Evolutionary conservation across 345 rosid genomes (phyloP), one percentile per base, ranked within the genome.

Genomic region (Dovyalis caffra): DNA sequence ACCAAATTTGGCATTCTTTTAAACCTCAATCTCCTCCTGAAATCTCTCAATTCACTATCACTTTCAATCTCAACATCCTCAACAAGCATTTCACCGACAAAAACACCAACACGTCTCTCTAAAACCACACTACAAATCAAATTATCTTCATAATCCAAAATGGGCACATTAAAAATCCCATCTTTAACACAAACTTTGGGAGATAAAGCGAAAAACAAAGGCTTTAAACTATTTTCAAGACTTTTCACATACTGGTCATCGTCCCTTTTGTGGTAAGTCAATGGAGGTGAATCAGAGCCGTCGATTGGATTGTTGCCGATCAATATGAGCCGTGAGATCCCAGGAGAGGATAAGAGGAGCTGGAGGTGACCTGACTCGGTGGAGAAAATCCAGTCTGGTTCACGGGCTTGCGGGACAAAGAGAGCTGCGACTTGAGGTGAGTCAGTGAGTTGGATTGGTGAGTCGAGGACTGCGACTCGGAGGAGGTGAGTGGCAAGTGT

Each of bases 361-460:
- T 92, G 93, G 77, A 91, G 85, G 70, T 91, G 98, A 70, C 99
- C 98, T 9, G 86, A 71, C 78, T 95, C 97, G n/a, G 97, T 88
- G 82, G 91, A 87, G 87, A 91, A 95, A 68, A 90, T 69, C 97
- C 97, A 93, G 76, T 95, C 97, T 45, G 84, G 68, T 76, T 93
- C 94, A 79, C 97, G 94, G 66, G 49, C 71, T 53, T 58, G 76
- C 38, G 97, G 97, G 77, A 93, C 96, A 77, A 89, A 76, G 70
- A 90, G 85, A 77, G 89, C 92, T 32, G 96, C 97, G 33, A 87
- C 89, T 53, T 16, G 81, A 15, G 88, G 86, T 6, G 84, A 29
- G 29, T 65, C 71, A 0, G 33, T 8, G 51, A 56, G 76, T 3
- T 79, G 84, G 64, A 82, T 0, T 8, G 97, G 97, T 2, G 97